Conservation (phyloP, 495 filamentous ascomycete genomes). For the Penicillium ucsense region DNA sequence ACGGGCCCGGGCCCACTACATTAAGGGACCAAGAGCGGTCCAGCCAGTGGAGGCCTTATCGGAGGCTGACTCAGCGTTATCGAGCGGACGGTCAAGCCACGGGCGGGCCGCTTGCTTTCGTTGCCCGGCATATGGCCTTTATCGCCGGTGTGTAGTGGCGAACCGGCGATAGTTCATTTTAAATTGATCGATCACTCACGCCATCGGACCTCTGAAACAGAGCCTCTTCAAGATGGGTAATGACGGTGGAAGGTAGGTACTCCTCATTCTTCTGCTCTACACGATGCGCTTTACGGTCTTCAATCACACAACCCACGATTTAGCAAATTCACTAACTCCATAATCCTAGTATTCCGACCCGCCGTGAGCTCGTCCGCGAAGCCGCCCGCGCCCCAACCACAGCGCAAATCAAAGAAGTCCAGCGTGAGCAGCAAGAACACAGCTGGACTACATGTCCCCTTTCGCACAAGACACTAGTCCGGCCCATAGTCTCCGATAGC, state of each 20-base stretch:
- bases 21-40: too few relatives aligned
- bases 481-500: constrained; percentile 76
- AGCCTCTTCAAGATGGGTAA: constrained; percentile 66
- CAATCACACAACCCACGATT: too few relatives aligned
- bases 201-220: too few relatives aligned
- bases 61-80: constrained; percentile 17
- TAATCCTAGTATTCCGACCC: constrained; percentile 66
- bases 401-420: constrained; percentile 83
- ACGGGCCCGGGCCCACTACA: background rate
- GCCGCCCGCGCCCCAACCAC: constrained; percentile 72
- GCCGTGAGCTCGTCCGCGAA: constrained; percentile 88
- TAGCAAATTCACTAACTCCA: background rate
- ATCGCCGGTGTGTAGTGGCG: constrained; percentile 4
- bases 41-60: constrained; percentile 5
- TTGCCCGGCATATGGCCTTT: too few relatives aligned
- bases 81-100: too few relatives aligned
- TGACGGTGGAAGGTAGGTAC: constrained; percentile 69
- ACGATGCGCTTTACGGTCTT: too few relatives aligned
- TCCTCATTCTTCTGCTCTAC: background rate
- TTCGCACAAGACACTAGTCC: constrained; percentile 60
- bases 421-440: constrained; percentile 72
- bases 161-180: background rate
- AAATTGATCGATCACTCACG: too few relatives aligned
- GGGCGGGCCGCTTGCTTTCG: too few relatives aligned
- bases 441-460: constrained; percentile 81